These are phyloP conservation scores for Flaveria linearis DNA, from an alignment of 129 eudicot species.

Conservation along the genomic window DNA sequence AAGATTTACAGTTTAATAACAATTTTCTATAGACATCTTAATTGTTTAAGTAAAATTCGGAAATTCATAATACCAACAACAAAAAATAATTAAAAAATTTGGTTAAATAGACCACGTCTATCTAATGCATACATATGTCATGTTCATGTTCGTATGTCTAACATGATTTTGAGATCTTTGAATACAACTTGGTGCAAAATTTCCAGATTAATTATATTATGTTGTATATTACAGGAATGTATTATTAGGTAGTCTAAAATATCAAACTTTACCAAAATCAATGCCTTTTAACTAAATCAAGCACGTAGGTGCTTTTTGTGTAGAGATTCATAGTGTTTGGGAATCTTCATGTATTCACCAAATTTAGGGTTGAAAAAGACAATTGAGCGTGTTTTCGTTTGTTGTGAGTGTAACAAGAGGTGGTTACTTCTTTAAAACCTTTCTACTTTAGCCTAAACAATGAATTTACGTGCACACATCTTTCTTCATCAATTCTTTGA, in stretches of 20 bases:
- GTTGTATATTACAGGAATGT: no score
- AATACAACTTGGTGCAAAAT: no score
- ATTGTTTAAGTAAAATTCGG: no score
- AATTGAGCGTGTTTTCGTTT: background rate
- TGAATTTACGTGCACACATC: background rate
- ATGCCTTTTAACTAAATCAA: conserved; percentile 2
- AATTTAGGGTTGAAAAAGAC: conserved; percentile 7
- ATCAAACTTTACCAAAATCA: background rate
- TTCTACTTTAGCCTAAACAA: conserved; percentile 23
- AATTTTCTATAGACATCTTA: no score
- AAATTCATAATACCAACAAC: no score
- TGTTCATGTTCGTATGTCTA: no score
- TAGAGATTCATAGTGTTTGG: background rate
- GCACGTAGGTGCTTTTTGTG: background rate
- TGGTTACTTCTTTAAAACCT: conserved; percentile 15
- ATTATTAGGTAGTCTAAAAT: background rate
- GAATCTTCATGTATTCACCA: conserved; percentile 2
- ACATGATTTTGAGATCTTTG: no score
- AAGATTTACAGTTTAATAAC: no score
- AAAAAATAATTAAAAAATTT: no score
- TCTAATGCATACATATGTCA: no score
- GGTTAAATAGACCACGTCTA: no score
- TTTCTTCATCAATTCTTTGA: background rate
- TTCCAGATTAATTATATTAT: no score
- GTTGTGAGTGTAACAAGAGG: conserved; percentile 17